Base-by-base conservation (phyloP, 2,329 filamentous ascomycete genomes). In the Chaetoscypha palmicola region DNA sequence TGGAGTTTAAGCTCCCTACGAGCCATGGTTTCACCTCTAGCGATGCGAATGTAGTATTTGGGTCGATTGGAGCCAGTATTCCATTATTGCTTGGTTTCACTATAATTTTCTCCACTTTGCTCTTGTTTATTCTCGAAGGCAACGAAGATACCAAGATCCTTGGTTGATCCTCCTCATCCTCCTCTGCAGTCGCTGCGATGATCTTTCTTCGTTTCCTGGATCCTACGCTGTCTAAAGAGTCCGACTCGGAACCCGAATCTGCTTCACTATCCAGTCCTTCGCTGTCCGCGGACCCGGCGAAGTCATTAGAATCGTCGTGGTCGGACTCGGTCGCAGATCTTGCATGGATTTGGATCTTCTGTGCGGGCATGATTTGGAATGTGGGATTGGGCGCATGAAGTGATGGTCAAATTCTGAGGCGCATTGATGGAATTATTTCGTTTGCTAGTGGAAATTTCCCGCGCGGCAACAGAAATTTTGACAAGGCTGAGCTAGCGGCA, bases 11-110 rank as follows among this genome's bases (percentile, higher is more conserved):
- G 1, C 91, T 91, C 48, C 82, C 78, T 2, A 94, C 81, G 3
- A 98, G 79, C 92, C 92, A 98, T 62, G 86, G 87, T 28, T 79
- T 76, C 34, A 95, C 81, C 39, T 77, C 71, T 40, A 96, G 68
- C 9, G 79, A 76, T 14, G 80, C 76, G 61, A 95, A 95, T 7
- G 76, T 84, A 14, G 74, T 68, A 60, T 79, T 72, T 37, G 68
- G 66, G 55, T 79, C 74, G 19, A 69, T 70, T 10, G 76, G 73
- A 3, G 74, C 76, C 38, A 69, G 64, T 43, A 74, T 68, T 28
- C 54, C 46, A 26, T 44, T 48, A 46, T 47, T 42, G 26, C 19
- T 47, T 4, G 41, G n/a, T 22, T 17, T 16, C 9, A 14, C 35
- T 21, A 41, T 22, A 17, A 45, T 36, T 17, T 40, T 8, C 9